Conservation (phyloP, 345 rosid genomes). For the thale cress (Arabidopsis thaliana) region TAIR10.1 NC_003071.7:18198501-18199000, state of each 20-base stretch:
- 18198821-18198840: neutral
- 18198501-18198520: conserved; percentile 99
- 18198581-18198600: conserved; percentile 64
- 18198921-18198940: conserved; percentile 66
- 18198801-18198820: neutral
- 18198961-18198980: conserved; percentile 73
- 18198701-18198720: conserved; percentile 92
- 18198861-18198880: conserved; percentile 25
- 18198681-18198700: conserved; percentile 98
- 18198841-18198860: neutral
- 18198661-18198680: conserved; percentile 96
- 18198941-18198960: conserved; percentile 80
- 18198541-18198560: conserved; percentile 3
- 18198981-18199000: conserved; percentile 68
- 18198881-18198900: conserved; percentile 97
- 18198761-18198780: neutral
- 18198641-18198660: conserved; percentile 99
- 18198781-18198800: conserved; percentile 3
- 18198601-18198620: conserved; percentile 98
- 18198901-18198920: conserved; percentile 71
- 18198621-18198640: conserved; percentile 97
- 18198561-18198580: conserved; percentile 8
- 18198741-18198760: neutral
- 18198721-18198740: conserved; percentile 22
- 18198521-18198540: conserved; percentile 36